Evolutionary conservation across 768 basidiomycete genomes (phyloP).

Genomic region (Rhizopogon roseolus): DNA sequence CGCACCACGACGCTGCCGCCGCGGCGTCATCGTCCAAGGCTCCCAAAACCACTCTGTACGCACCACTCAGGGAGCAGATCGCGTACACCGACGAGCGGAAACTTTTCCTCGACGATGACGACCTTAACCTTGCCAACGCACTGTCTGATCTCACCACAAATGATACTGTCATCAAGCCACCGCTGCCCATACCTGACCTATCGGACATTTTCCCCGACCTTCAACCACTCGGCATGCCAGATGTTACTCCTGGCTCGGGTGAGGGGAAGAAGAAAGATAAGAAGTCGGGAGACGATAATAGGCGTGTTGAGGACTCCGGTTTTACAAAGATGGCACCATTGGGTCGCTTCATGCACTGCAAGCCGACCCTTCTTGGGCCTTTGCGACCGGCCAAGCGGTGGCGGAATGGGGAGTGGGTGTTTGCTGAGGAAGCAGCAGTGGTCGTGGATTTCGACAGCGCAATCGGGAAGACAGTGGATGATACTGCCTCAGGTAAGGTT

Average conservation of each 20-base stretch:
- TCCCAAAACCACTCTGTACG: conserved; percentile 41
- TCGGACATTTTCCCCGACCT: conserved; percentile 84
- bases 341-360: conserved; percentile 72
- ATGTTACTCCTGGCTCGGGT: conserved; percentile 31
- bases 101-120: conserved; percentile 52
- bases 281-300: conserved; percentile 60
- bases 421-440: conserved; percentile 53
- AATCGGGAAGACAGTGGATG: conserved; percentile 39
- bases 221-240: conserved; percentile 52
- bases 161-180: conserved; percentile 13
- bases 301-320: conserved; percentile 73
- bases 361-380: conserved; percentile 81
- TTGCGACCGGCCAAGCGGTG: conserved; percentile 78
- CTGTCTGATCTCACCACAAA: conserved; percentile 35
- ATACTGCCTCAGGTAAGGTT: conserved; percentile 45
- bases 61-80: conserved; percentile 56
- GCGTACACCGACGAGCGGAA: conserved; percentile 37
- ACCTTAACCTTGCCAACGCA: conserved; percentile 46
- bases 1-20: conserved; percentile 26
- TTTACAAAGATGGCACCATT: conserved; percentile 73
- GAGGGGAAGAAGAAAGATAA: conserved; percentile 56
- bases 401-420: conserved; percentile 58
- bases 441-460: conserved; percentile 35
- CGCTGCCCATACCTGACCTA: conserved; percentile 40
- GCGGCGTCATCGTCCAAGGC: conserved; percentile 32